A percentile compares a stretch with the other conserved stretches of the same genome.
Evolutionary conservation across 1,139 yeast species (phyloP).

Genomic region (Kodamaea suecica): DNA sequence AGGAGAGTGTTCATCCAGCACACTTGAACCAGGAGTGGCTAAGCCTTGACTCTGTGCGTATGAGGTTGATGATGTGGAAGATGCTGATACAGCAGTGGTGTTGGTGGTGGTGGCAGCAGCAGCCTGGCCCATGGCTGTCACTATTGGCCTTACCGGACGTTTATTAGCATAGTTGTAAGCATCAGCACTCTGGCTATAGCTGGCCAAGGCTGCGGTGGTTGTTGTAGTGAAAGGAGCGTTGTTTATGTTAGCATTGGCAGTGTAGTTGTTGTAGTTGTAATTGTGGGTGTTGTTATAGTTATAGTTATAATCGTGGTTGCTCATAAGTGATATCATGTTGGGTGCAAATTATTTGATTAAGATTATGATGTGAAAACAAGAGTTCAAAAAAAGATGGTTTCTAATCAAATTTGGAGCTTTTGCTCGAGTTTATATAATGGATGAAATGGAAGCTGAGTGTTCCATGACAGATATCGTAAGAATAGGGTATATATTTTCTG

Average conservation of each 20-base stretch:
- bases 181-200: no score
- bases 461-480: no score
- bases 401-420: no score
- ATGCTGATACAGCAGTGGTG: background rate
- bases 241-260: no score
- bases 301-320: constrained; percentile 4
- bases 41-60: background rate
- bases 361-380: background rate
- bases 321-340: constrained; percentile 7
- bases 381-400: no score
- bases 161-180: background rate
- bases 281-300: background rate
- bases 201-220: constrained; percentile 1
- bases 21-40: background rate
- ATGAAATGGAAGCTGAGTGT: no score
- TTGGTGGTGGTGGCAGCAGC: background rate
- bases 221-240: no score
- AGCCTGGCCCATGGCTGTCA: background rate
- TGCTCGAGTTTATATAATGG: no score
- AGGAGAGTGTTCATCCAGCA: constrained; percentile 3
- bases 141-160: background rate
- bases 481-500: no score
- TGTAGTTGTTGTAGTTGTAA: background rate
- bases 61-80: background rate
- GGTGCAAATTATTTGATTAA: background rate